Percentiles rank a stretch among this genome's conserved stretches.
These are phyloP conservation scores for Synchytrium microbalum DNA, from an alignment of 371 early-diverging fungal genomes.

Conservation along the genomic window DNA sequence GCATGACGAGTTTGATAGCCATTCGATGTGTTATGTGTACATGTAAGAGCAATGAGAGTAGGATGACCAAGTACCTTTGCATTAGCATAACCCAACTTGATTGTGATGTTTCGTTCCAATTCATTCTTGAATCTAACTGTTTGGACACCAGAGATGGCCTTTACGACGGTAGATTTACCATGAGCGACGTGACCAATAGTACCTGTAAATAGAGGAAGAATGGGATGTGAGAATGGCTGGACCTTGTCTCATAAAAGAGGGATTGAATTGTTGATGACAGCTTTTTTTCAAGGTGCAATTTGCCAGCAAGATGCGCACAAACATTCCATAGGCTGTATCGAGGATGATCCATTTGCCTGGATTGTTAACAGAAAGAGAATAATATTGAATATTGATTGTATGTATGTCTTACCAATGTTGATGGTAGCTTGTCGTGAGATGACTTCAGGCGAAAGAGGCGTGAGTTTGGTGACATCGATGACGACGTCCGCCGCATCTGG, in stretches of 20 bases:
- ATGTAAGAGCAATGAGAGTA: background rate
- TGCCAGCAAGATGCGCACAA: background rate
- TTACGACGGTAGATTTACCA: slow-evolving; percentile 99
- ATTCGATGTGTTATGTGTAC: too few species aligned
- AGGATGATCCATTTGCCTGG: background rate
- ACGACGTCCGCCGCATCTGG: slow-evolving; percentile 9
- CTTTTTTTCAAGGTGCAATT: background rate
- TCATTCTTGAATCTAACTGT: slow-evolving; percentile 99
- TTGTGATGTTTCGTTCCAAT: slow-evolving; percentile 99
- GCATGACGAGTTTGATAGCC: too few species aligned
- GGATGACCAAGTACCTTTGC: slow-evolving; percentile 72
- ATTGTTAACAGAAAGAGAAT: background rate
- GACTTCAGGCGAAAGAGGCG: slow-evolving; percentile 83
- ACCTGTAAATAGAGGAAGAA: slow-evolving; percentile 42
- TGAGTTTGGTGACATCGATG: slow-evolving; percentile 40
- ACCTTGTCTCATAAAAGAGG: background rate
- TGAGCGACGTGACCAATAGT: slow-evolving; percentile 99
- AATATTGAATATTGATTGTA: too few species aligned
- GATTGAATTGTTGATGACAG: slow-evolving; percentile 16
- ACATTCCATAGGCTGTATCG: background rate
- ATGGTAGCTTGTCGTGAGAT: slow-evolving; percentile 97
- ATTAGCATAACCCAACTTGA: slow-evolving; percentile 99
- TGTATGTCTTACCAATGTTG: slow-evolving; percentile 94
- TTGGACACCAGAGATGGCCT: slow-evolving; percentile 98
- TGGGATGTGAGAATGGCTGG: background rate